Evolutionary conservation across 352 stramenopile genomes (phyloP), one percentile per base, ranked within the genome.

Genomic region (Phytophthora tentaculata): DNA sequence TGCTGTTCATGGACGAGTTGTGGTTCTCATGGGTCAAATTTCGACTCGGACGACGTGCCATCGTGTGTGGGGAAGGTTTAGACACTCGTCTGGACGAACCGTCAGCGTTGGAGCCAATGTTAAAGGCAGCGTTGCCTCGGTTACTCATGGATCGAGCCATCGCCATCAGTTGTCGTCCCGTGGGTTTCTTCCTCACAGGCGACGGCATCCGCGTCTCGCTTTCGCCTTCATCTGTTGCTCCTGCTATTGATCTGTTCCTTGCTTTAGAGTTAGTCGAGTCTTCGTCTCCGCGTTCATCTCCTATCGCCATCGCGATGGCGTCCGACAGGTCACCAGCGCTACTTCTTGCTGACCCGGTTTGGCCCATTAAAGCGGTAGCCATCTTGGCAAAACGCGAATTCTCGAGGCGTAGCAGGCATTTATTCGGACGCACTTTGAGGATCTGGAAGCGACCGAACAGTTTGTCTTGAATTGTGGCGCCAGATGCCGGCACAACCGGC

Each of bases 371-470:
- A 1, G 74, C 57, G 3, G 58, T 67, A 5, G 61, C 66, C 6
- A 77, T 59, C 19, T 84, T 71, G 43, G 59, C 60, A 44, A 90
- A 86, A 0, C 79, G 77, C 14, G 79, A 80, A 32, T 92, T 83
- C 13, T 86, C 53, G 0, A 84, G 71, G 50, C 83, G 83, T 61
- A 94, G 73, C 41, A 81, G 70, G 51, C 82, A 89, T 60, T 95
- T 95, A 6, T 76, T 74, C 13, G 74, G 59, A 29, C 77, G 72
- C 23, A 95, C 80, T 14, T 75, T 60, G 59, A 95, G 88, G 48
- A 90, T 73, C 47, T 85, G 71, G 69, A 94, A 93, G 20, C 65
- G 52, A 2, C 87, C 87, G 28, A 84, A 89, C 16, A 95, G 64
- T 44, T 86, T 90, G 71, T 95, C 85, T 65, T 95, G 86, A 4